Conservation (phyloP, 164 flowering plant genomes). For the Annona cherimola region DNA sequence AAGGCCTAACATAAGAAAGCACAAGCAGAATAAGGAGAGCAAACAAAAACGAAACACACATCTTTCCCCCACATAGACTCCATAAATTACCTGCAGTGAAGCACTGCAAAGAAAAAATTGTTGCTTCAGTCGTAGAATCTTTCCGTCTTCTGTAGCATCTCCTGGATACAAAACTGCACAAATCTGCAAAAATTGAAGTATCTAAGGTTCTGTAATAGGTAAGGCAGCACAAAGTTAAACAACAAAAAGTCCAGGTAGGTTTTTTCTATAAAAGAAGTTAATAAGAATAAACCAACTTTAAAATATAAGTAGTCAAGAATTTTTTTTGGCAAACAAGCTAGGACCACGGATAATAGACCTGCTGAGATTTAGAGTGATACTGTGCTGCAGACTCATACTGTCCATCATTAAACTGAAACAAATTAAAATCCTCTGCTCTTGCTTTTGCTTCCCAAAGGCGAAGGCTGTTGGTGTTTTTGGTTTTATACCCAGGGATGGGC, state of each 20-base stretch:
- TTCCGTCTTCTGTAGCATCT: constrained; percentile 88
- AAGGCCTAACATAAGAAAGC: neutral
- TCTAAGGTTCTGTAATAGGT: neutral
- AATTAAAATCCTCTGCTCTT: constrained; percentile 57
- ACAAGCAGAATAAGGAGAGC: neutral
- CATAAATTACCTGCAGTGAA: constrained; percentile 74
- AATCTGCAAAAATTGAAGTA: constrained; percentile 46
- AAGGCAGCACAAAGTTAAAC: neutral
- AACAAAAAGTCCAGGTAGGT: neutral
- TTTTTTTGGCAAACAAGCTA: neutral
- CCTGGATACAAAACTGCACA: constrained; percentile 98
- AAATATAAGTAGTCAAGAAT: neutral
- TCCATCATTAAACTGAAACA: constrained; percentile 87
- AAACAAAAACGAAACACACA: neutral
- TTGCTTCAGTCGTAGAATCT: constrained; percentile 84
- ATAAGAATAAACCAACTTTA: neutral
- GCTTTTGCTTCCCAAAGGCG: constrained; percentile 99
- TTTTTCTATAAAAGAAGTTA: neutral
- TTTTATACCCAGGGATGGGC: constrained; percentile 98
- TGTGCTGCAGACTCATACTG: constrained; percentile 79
- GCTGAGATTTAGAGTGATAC: constrained; percentile 83
- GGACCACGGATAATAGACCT: constrained; percentile 35
- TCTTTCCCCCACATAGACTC: neutral
- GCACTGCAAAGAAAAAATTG: constrained; percentile 97
- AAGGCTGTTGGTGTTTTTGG: constrained; percentile 89